Evolutionary conservation across 2,329 filamentous ascomycete genomes (phyloP), one percentile per base, ranked within the genome.

Genomic region (Sporothrix mexicana): DNA sequence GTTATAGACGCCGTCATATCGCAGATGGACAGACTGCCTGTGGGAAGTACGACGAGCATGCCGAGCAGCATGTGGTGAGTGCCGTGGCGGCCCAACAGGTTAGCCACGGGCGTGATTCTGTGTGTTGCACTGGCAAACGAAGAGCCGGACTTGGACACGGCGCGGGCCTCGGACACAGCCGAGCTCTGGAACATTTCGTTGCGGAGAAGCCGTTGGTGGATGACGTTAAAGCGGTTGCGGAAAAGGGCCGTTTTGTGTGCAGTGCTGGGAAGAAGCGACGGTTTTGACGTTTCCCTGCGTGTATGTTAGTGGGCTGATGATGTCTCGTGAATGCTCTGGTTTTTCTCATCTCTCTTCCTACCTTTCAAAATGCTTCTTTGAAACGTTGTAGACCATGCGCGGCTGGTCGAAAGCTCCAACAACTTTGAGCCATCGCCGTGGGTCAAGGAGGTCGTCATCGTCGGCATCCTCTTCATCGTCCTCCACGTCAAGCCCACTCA

Each of bases 181-280:
- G 94, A 94, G 23, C 90, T 90, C 80, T 98, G 95, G 77, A 99
- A 99, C 23, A 93, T 91, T 81, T 98, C 94, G 79, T 98, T 98
- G 67, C 96, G 91, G 55, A 98, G 88, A 20, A 98, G 88, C 20
- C 96, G 91, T 80, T 98, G 95, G 80, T 98, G 93, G 69, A 98
- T 92, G 71, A 98, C 88, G 77, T 97, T 92, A 80, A 97, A 98
- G 75, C 95, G 89, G 80, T 98, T 95, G 76, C 94, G 90, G 82
- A 98, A 98, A 61, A 96, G 85, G 2, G 90, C 85, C 1, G 94
- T 97, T 81, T 97, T 97, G 78, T 95, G 92, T 6, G 90, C 88
- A 17, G 94, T 90, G 9, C 88, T 85, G 0, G 97, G 94, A 75
- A 99, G 85, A 55, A 95, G 80, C 1, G 91, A 91, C 15, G 92